These are phyloP conservation scores for Didymellaceae sp. DNA, from an alignment of 2,329 filamentous ascomycete genomes.

Conservation along the genomic window DNA sequence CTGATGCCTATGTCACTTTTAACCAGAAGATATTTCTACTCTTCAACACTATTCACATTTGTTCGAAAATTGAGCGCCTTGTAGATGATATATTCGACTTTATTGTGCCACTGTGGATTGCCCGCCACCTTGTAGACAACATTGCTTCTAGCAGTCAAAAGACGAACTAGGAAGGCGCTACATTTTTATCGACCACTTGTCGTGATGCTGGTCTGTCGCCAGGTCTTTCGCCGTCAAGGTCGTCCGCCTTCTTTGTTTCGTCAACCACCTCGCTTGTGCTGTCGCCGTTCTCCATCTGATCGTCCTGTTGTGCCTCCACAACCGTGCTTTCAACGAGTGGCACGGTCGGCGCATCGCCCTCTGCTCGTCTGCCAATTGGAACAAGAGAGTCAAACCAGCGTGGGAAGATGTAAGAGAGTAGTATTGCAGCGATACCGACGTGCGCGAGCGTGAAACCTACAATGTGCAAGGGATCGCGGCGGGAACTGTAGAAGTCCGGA, in stretches of 20 bases:
- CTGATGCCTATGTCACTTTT: too few species aligned
- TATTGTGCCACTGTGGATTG: too few species aligned
- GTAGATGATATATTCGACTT: too few species aligned
- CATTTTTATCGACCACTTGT: not conserved
- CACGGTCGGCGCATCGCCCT: not conserved
- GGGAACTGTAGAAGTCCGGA: not conserved
- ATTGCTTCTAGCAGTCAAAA: too few species aligned
- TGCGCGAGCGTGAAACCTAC: constrained; percentile 35
- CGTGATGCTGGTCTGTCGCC: too few species aligned
- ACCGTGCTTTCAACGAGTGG: not conserved
- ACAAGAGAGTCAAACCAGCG: not conserved
- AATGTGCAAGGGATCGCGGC: constrained; percentile 8
- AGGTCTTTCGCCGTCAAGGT: not conserved
- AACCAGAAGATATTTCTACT: too few species aligned
- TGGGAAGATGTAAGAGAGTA: not conserved
- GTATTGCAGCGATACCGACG: constrained; percentile 39
- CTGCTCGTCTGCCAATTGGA: not conserved
- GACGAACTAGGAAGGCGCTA: not conserved
- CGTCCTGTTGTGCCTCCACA: not conserved
- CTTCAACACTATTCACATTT: too few species aligned
- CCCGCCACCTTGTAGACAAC: too few species aligned
- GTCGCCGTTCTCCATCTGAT: not conserved
- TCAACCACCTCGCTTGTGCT: not conserved
- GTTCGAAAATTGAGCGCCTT: too few species aligned
- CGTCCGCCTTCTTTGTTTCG: not conserved